Conservation (phyloP, 345 rosid genomes). For the Syzygium jambos region DNA sequence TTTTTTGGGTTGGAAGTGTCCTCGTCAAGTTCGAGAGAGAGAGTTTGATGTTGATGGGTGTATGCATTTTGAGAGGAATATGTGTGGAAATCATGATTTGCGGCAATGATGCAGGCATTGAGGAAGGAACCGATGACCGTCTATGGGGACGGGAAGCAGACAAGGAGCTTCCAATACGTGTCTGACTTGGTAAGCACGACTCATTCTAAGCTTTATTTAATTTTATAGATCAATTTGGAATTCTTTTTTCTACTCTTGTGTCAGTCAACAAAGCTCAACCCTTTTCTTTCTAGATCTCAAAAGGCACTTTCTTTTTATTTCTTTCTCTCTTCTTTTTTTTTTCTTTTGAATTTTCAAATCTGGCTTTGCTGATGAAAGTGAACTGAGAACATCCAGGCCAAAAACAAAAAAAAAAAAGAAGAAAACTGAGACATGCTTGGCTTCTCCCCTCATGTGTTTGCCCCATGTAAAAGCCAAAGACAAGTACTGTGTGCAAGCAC, state of each 20-base stretch:
- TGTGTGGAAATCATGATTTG: neutral
- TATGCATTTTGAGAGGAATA: neutral
- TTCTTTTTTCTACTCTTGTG: neutral
- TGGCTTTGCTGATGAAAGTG: neutral
- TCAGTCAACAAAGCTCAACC: neutral
- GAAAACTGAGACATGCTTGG: neutral
- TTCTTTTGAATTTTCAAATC: neutral
- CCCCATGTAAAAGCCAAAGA: neutral
- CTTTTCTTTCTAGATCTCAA: neutral
- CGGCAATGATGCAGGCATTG: constrained; percentile 55
- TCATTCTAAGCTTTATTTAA: neutral
- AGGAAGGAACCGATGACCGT: constrained; percentile 97
- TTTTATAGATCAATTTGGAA: neutral
- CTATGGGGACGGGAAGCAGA: constrained; percentile 98
- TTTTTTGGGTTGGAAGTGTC: neutral
- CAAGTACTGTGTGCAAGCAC: neutral
- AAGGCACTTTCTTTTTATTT: neutral
- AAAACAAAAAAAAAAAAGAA: neutral
- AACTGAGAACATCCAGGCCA: neutral
- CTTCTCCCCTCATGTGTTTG: neutral
- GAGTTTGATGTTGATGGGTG: neutral
- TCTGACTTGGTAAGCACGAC: constrained; percentile 70
- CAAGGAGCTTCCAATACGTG: constrained; percentile 97
- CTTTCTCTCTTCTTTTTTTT: neutral
- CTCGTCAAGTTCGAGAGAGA: neutral